Percentiles rank a stretch among this genome's conserved stretches.
Evolutionary conservation across 1,139 yeast genomes (phyloP).

Genomic region (Debaryomyces sp.): DNA sequence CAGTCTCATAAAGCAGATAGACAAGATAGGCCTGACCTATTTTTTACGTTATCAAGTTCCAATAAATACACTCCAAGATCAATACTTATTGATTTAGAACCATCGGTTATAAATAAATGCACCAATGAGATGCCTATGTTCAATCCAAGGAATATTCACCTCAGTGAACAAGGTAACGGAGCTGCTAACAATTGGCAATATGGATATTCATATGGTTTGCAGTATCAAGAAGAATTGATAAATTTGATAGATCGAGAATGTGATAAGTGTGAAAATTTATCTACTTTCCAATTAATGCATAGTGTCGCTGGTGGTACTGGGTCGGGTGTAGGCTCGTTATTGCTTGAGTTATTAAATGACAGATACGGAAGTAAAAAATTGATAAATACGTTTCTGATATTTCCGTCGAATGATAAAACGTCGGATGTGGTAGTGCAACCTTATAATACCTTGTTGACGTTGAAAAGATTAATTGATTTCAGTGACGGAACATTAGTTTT

Average conservation of each 20-base stretch:
- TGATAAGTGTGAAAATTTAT: slow-evolving; percentile 87
- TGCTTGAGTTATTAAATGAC: slow-evolving; percentile 79
- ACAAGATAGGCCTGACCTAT: slow-evolving; percentile 80
- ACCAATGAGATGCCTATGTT: slow-evolving; percentile 64
- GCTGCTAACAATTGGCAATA: slow-evolving; percentile 97
- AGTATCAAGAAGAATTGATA: slow-evolving; percentile 68
- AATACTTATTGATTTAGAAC: slow-evolving; percentile 83
- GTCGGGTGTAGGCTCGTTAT: slow-evolving; percentile 86
- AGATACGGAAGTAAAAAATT: slow-evolving; percentile 78
- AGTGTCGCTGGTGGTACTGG: slow-evolving; percentile 99
- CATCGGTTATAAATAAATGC: slow-evolving; percentile 79
- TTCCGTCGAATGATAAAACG: slow-evolving; percentile 74
- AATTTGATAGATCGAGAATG: slow-evolving; percentile 89
- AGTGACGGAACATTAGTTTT: slow-evolving; percentile 88
- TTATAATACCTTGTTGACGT: slow-evolving; percentile 81
- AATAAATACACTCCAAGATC: slow-evolving; percentile 89
- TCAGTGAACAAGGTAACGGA: slow-evolving; percentile 80
- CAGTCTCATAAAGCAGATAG: slow-evolving; percentile 29
- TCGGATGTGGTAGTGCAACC: slow-evolving; percentile 98
- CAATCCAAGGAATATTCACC: slow-evolving; percentile 81
- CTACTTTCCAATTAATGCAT: slow-evolving; percentile 88
- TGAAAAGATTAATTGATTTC: slow-evolving; percentile 77
- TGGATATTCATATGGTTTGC: slow-evolving; percentile 79
- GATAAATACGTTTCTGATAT: slow-evolving; percentile 82
- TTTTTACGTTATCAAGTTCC: slow-evolving; percentile 73